Base-by-base conservation (phyloP, 768 basidiomycete species). In the Rubroboletus pulcherrimus region DNA sequence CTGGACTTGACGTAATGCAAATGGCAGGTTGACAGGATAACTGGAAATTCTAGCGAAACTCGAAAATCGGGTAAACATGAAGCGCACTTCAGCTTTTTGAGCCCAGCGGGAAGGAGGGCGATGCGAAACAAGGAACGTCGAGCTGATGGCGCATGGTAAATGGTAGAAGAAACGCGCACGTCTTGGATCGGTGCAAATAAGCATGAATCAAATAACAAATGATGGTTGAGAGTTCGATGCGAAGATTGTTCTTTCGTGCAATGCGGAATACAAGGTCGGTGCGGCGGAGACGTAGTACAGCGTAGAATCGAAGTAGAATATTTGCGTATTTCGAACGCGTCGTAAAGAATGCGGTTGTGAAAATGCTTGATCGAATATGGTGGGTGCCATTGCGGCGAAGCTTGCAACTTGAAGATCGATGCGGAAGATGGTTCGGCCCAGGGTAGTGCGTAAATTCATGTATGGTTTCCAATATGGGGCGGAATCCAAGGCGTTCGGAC, bases 171-270 rank as follows among this genome's bases (percentile, higher is more conserved):
- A 63, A 62, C 62, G 58, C 19, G 43, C 54, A 63, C 60, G 33
- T 65, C 60, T 57, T 69, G 66, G 65, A 71, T 71, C 55, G 29
- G 56, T 69, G 65, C 67, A 70, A 70, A 70, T 70, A 64, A 69
- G 69, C 69, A 70, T 62, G 65, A 62, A 60, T 71, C 56, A 71
- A 67, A 69, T 69, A 56, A 64, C 55, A 58, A 64, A 53, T 66
- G 40, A 63, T 61, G 53, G 49, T 54, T 49, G 65, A 66, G 59
- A 67, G 57, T 73, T 73, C 55, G 61, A 72, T 73, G 70, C 67
- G 45, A 57, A 71, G 62, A 73, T 71, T 65, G 66, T 66, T 62
- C 67, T 60, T 46, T 61, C 48, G 59, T 66, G 58, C 58, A 47
- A 52, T 62, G 67, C 34, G 51, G 57, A 62, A 62, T 66, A 56